These are phyloP conservation scores for Boletus huronensis DNA, from an alignment of 768 basidiomycete genomes.

Conservation along the genomic window DNA sequence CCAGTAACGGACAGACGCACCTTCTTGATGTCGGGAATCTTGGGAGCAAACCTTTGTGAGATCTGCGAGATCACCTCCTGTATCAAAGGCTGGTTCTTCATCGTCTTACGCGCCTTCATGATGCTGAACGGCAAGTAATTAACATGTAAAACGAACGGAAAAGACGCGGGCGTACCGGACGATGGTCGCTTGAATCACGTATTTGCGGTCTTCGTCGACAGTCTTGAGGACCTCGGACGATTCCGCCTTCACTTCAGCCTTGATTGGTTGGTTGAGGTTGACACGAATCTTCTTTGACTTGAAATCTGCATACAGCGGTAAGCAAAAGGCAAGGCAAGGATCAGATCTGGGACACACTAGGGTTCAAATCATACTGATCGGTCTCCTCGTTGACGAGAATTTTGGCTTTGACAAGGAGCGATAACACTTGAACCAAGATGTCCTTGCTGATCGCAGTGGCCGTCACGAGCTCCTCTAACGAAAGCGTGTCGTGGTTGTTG, in stretches of 20 bases:
- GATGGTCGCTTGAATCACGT: conserved; percentile 92
- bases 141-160: background rate
- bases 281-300: conserved; percentile 93
- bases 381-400: conserved; percentile 84
- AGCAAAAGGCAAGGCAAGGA: background rate
- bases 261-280: conserved; percentile 88
- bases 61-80: conserved; percentile 90
- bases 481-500: conserved; percentile 86
- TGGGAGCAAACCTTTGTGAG: conserved; percentile 83
- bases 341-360: conserved; percentile 40
- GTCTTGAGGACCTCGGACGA: conserved; percentile 86
- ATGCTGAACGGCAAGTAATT: conserved; percentile 47
- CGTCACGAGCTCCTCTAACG: conserved; percentile 69
- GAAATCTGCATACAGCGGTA: conserved; percentile 51
- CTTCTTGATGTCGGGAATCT: conserved; percentile 97
- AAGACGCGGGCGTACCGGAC: conserved; percentile 49
- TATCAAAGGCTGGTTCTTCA: conserved; percentile 90
- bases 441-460: conserved; percentile 83
- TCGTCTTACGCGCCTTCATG: conserved; percentile 93
- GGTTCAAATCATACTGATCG: conserved; percentile 91
- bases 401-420: conserved; percentile 80
- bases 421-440: conserved; percentile 61
- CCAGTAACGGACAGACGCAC: conserved; percentile 33
- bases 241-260: conserved; percentile 92
- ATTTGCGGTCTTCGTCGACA: conserved; percentile 96